Percentiles rank a stretch among this genome's conserved stretches.
Evolutionary conservation across 768 basidiomycete species (phyloP).

Genomic region (Leccinum broughii): DNA sequence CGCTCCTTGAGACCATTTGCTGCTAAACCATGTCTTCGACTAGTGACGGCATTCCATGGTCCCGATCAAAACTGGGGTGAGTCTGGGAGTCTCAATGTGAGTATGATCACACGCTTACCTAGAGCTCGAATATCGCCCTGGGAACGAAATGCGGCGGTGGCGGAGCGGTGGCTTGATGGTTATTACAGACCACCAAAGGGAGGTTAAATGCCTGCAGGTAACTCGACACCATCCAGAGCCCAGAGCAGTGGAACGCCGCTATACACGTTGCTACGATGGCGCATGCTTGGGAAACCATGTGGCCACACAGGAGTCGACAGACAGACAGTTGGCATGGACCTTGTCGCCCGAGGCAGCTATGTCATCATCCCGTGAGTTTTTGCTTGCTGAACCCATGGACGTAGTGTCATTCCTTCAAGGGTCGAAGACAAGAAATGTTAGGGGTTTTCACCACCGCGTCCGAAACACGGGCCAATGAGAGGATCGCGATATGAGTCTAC

Average conservation of each 20-base stretch:
- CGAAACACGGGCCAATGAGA: conserved; percentile 21
- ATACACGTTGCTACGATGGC: conserved; percentile 10
- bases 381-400: background rate
- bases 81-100: background rate
- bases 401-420: conserved; percentile 9
- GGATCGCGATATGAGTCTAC: conserved; percentile 13
- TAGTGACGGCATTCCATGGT: conserved; percentile 19
- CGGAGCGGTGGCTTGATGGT: conserved; percentile 24
- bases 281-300: conserved; percentile 9
- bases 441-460: conserved; percentile 12
- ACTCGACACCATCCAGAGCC: conserved; percentile 14
- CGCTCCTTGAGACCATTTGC: too few species aligned
- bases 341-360: background rate
- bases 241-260: conserved; percentile 19
- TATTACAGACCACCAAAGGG: conserved; percentile 2
- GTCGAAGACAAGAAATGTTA: conserved; percentile 1
- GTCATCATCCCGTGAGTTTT: conserved; percentile 1
- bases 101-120: conserved; percentile 6
- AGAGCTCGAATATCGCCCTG: too few species aligned
- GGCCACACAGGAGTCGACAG: conserved; percentile 13
- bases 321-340: background rate
- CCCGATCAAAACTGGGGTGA: conserved; percentile 13
- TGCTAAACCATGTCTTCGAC: conserved; percentile 1
- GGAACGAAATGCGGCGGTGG: conserved; percentile 11
- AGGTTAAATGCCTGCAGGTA: conserved; percentile 11